These are phyloP conservation scores for Dittrichia graveolens DNA, from an alignment of 129 eudicot species.

Conservation along the genomic window DNA sequence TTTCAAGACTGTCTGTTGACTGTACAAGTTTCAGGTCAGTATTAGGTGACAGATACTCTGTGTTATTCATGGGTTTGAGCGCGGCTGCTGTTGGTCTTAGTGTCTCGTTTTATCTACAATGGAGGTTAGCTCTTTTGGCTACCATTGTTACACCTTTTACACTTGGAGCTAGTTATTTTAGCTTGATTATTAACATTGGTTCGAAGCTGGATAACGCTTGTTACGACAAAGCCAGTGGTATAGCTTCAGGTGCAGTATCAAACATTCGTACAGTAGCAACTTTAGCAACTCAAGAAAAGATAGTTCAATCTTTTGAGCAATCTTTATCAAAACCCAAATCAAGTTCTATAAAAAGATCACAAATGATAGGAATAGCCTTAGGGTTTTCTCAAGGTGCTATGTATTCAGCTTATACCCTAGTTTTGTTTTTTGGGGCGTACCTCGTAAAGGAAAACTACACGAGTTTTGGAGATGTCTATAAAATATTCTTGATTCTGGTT, in stretches of 20 bases:
- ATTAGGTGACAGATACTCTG: constrained; percentile 72
- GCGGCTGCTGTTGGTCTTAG: constrained; percentile 80
- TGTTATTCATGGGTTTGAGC: constrained; percentile 80
- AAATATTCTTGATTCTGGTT: constrained; percentile 81
- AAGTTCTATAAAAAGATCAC: constrained; percentile 61
- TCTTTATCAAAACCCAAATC: constrained; percentile 62
- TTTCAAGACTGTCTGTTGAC: constrained; percentile 66
- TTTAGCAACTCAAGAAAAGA: constrained; percentile 64
- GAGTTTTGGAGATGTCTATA: constrained; percentile 63
- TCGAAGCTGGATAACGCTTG: constrained; percentile 60
- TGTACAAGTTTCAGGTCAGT: constrained; percentile 68
- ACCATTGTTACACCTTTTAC: constrained; percentile 68
- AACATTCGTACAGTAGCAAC: constrained; percentile 79
- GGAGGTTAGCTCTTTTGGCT: constrained; percentile 71
- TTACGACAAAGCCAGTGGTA: constrained; percentile 68
- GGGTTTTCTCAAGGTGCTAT: constrained; percentile 82
- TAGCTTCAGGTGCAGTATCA: constrained; percentile 84
- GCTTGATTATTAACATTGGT: constrained; percentile 68
- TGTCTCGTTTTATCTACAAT: constrained; percentile 56
- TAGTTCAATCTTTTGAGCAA: constrained; percentile 60
- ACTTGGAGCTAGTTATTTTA: constrained; percentile 86
- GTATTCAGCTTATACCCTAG: constrained; percentile 77
- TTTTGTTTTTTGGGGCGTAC: constrained; percentile 68
- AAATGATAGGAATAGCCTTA: constrained; percentile 62
- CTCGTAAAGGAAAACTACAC: constrained; percentile 49